A percentile compares a stretch with the other conserved stretches of the same genome.
Evolutionary conservation across 164 flowering plant genomes (phyloP).

Genomic region (Liriodendron chinense): DNA sequence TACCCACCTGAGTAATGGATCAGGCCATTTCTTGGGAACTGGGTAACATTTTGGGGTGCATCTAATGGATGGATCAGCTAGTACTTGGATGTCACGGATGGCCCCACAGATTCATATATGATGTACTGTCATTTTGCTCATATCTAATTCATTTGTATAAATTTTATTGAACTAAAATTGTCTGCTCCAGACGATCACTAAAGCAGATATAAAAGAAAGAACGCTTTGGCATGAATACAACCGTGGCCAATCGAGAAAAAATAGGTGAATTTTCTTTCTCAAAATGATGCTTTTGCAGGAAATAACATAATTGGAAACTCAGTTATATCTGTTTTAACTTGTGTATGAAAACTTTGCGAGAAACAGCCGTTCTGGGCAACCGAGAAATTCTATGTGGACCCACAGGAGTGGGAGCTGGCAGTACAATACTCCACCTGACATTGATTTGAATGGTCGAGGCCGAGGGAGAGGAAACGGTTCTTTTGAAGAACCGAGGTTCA

Average conservation of each 20-base stretch:
- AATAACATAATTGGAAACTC: too few relatives aligned
- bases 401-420: not conserved
- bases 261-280: not conserved
- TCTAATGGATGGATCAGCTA: too few relatives aligned
- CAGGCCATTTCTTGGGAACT: too few relatives aligned
- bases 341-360: not conserved
- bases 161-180: not conserved
- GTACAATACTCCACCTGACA: not conserved
- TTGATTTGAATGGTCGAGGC: not conserved
- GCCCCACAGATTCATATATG: not conserved
- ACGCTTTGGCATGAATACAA: constrained; percentile 32
- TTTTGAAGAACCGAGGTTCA: not conserved
- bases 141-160: not conserved
- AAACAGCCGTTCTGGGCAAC: not conserved
- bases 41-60: too few relatives aligned
- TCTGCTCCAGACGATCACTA: constrained; percentile 24
- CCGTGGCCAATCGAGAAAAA: constrained; percentile 2
- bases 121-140: not conserved
- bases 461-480: not conserved
- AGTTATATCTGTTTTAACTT: too few relatives aligned
- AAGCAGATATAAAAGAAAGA: constrained; percentile 20
- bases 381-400: not conserved
- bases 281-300: not conserved
- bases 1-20: too few relatives aligned
- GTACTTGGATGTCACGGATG: not conserved